Evolutionary conservation across 2,329 filamentous ascomycete species (phyloP), one percentile per base, ranked within the genome.

Genomic region (Lasiodiplodia citricola): DNA sequence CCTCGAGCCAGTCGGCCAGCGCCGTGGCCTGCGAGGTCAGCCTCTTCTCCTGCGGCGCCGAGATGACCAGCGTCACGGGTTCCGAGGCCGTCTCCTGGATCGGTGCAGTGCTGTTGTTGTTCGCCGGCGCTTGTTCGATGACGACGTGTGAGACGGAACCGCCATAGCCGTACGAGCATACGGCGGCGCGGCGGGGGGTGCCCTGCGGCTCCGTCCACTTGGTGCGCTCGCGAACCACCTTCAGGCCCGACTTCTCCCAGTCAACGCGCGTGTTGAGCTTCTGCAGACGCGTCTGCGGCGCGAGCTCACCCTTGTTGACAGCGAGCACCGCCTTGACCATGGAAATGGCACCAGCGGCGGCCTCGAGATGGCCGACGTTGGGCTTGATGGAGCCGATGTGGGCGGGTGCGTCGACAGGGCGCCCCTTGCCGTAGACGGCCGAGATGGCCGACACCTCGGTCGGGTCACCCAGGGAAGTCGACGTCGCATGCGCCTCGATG

Each of bases 91-190:
- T 5, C 8, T 18, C 21, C 7, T 47, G 11, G 13, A 47, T 3
- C 2, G 44, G 18, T 1, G 44, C n/a, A 10, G 10, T 3, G 75
- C 50, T 78, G 80, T 5, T 77, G 78, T 60, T 78, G 79, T 3
- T 75, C 77, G 69, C 74, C 75, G 55, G 35, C 8, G 51, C 23
- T 35, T 68, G 47, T 28, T 85, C 82, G 31, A 85, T 60, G 37
- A 85, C 79, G 0, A 77, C 77, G 69, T 83, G 81, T 1, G 80
- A 78, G 51, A 82, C 83, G 1, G 82, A 79, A 4, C 81, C 82
- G 5, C 81, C 80, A 58, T 80, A 80, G 0, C 82, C 83, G 70
- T 85, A 86, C 18, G 80, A 80, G 68, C 84, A 85, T 0, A 86
- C 77, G 47, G 81, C 81, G 2, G 82, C 82, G 31, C 16, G 73